These are phyloP conservation scores for Pterocarpus santalinus DNA, from an alignment of 306 rosid genomes.

Conservation along the genomic window DNA sequence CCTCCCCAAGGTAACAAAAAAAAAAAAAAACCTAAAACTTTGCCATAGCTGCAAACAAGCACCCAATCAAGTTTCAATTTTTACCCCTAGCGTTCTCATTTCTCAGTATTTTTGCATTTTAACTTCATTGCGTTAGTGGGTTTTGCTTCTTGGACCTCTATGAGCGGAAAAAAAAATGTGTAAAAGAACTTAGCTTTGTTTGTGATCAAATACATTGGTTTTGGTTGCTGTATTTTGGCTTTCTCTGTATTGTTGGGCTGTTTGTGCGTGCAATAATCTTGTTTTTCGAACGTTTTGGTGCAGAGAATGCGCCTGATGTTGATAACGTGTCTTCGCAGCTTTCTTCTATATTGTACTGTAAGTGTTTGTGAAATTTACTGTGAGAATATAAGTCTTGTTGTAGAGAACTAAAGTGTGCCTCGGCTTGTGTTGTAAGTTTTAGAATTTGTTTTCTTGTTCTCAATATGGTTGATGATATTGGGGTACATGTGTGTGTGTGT, in stretches of 20 bases:
- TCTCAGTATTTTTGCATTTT: not conserved
- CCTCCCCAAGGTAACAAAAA: conserved; percentile 20
- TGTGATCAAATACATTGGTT: not conserved
- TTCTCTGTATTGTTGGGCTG: conserved; percentile 25
- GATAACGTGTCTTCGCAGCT: conserved; percentile 17
- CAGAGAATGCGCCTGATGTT: conserved; percentile 53
- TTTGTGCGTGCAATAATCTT: conserved; percentile 32
- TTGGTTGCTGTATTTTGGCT: conserved; percentile 28
- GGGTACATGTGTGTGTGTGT: not conserved
- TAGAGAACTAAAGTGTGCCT: conserved; percentile 10
- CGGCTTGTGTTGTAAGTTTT: conserved; percentile 13
- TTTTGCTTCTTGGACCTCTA: conserved; percentile 39
- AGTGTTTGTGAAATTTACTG: conserved; percentile 53
- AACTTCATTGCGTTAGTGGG: conserved; percentile 17
- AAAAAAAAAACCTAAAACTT: not conserved
- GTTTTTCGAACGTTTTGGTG: conserved; percentile 49
- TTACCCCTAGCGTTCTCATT: conserved; percentile 30
- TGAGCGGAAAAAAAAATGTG: not conserved
- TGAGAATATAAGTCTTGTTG: conserved; percentile 32
- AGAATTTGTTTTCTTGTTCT: not conserved
- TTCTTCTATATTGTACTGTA: conserved; percentile 59
- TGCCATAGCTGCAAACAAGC: not conserved
- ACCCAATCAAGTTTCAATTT: conserved; percentile 32
- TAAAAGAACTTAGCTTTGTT: not conserved
- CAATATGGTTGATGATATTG: conserved; percentile 12